phyloP scores from a whole-genome alignment of 805 yeast genomes.

The Gaillardinia entomophila region DNA sequence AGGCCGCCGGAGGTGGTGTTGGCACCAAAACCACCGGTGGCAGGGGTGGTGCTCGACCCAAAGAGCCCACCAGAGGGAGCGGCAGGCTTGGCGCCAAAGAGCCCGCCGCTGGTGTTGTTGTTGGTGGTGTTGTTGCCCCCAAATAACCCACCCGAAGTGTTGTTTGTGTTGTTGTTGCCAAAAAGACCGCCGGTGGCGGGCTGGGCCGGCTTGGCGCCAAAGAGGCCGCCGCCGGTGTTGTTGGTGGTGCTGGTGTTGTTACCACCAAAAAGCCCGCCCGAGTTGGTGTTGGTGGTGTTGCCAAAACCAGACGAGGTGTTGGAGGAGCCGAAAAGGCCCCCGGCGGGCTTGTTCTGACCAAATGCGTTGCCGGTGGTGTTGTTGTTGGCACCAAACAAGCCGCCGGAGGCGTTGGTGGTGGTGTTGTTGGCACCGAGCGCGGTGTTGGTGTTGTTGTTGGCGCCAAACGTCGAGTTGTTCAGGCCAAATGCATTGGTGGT shows the following conservation, averaged over 20 bases:
- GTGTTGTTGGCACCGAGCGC: conserved; percentile 7
- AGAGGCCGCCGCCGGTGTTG: conserved; percentile 29
- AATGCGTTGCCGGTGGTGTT: conserved; percentile 5
- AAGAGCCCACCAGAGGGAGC: conserved; percentile 13
- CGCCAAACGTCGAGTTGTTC: conserved; percentile 18
- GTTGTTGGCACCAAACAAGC: conserved; percentile 15
- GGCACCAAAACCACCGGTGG: conserved; percentile 22
- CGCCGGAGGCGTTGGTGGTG: conserved; percentile 8
- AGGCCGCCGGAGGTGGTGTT: conserved; percentile 22
- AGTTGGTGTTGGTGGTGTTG: conserved; percentile 11
- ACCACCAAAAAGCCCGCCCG: conserved; percentile 16
- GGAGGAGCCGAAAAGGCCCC: conserved; percentile 12
- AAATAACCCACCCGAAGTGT: conserved; percentile 62
- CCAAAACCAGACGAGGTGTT: conserved; percentile 2
- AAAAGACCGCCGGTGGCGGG: conserved; percentile 32
- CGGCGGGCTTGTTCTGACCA: conserved; percentile 5
- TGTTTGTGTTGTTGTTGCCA: conserved; percentile 40
- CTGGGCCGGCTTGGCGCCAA: conserved; percentile 15
- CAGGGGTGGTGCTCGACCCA: conserved; percentile 23
- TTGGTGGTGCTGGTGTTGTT: conserved; percentile 9
- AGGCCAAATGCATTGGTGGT: conserved; percentile 19
- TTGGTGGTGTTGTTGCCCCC: conserved; percentile 30
- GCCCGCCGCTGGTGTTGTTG: conserved; percentile 24
- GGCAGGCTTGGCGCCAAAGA: conserved; percentile 36
- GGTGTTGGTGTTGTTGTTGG: conserved; percentile 14